Evolutionary conservation across 345 rosid genomes (phyloP).

Genomic region (Raphanus sativus): DNA sequence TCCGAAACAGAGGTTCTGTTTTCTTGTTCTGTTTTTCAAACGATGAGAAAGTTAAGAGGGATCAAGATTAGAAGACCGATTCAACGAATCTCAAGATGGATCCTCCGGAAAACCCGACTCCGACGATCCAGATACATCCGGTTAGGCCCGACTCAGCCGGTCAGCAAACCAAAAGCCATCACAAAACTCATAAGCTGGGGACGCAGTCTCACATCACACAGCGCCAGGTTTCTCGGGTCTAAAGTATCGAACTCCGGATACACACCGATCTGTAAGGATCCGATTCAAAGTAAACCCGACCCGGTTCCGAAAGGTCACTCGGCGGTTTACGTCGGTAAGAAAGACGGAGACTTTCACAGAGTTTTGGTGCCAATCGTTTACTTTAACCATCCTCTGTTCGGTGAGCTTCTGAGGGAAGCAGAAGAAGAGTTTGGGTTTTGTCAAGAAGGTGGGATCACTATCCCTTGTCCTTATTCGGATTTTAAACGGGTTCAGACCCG

Average conservation of each 20-base stretch:
- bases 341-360: conserved; percentile 72
- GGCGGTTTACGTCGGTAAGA: conserved; percentile 79
- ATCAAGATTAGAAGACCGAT: conserved; percentile 61
- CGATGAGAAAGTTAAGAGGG: conserved; percentile 41
- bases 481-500: conserved; percentile 78
- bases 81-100: conserved; percentile 54
- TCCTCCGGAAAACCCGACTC: conserved; percentile 34
- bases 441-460: conserved; percentile 85
- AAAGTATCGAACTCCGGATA: conserved; percentile 47
- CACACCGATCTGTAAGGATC: conserved; percentile 40
- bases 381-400: conserved; percentile 88
- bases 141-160: conserved; percentile 15
- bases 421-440: conserved; percentile 83
- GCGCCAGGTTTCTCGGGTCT: conserved; percentile 53
- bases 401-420: conserved; percentile 75
- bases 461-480: conserved; percentile 81
- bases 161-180: conserved; percentile 41
- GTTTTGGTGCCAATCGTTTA: conserved; percentile 87
- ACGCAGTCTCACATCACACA: conserved; percentile 50
- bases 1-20: conserved; percentile 15
- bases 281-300: conserved; percentile 29
- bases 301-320: conserved; percentile 77
- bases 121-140: conserved; percentile 26
- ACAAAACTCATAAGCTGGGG: conserved; percentile 64
- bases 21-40: not conserved